A percentile compares a stretch with the other conserved stretches of the same genome.
Conservation (phyloP, 2,329 filamentous ascomycete genomes). For the Aspergillus sp. region DNA sequence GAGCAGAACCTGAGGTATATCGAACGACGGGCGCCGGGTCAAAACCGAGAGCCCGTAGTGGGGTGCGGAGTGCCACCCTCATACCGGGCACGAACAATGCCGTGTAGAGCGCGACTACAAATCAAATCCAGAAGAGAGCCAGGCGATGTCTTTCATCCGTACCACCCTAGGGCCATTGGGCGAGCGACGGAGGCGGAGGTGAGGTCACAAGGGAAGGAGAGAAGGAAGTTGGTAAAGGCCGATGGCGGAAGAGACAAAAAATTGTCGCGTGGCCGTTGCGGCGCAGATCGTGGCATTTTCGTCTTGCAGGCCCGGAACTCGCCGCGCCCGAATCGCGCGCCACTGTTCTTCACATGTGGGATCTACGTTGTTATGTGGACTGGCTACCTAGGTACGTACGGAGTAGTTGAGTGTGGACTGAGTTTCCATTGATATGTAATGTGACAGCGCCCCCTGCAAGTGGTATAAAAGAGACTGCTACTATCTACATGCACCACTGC, state of each 20-base stretch:
- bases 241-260: conserved; percentile 10
- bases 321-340: not conserved
- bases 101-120: conserved; percentile 17
- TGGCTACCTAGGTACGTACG: not conserved
- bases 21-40: conserved; percentile 29
- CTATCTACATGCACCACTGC: conserved; percentile 14
- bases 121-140: conserved; percentile 1
- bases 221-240: not conserved
- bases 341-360: not conserved
- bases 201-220: not conserved
- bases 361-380: not conserved
- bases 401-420: not conserved
- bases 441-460: not conserved
- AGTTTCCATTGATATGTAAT: not conserved
- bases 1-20: conserved; percentile 21
- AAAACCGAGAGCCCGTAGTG: conserved; percentile 32
- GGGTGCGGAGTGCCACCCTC: conserved; percentile 33
- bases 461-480: not conserved
- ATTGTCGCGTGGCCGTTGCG: conserved; percentile 11
- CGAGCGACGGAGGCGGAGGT: not conserved
- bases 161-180: conserved; percentile 7
- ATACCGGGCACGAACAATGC: conserved; percentile 28
- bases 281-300: conserved; percentile 11
- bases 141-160: conserved; percentile 10
- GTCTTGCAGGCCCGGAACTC: not conserved